phyloP scores from a whole-genome alignment of 2,329 filamentous ascomycete species.

The Ceratocystis papillata region DNA sequence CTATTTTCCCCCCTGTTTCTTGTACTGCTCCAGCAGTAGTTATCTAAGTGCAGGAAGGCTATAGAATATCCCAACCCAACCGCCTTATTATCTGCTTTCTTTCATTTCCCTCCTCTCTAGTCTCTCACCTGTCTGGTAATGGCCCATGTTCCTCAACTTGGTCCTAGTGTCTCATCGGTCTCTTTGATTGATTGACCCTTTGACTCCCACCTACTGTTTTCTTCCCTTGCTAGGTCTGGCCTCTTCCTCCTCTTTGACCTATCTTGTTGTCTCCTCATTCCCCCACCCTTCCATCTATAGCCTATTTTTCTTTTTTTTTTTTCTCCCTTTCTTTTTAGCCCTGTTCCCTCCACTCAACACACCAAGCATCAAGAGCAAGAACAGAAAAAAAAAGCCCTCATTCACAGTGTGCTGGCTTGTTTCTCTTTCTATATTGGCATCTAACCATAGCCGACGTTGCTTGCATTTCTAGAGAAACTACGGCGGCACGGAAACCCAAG shows the following conservation, averaged over 20 bases:
- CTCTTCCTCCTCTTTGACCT: background rate
- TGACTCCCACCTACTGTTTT: background rate
- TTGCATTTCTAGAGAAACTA: conserved; percentile 11
- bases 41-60: conserved; percentile 2
- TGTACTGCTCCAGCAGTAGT: background rate
- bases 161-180: background rate
- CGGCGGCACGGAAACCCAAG: conserved; percentile 14
- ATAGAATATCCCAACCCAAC: background rate
- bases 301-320: background rate
- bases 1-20: too few relatives aligned
- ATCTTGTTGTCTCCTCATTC: conserved; percentile 8
- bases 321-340: background rate
- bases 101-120: background rate
- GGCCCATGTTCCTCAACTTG: conserved; percentile 2
- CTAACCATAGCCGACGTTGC: conserved; percentile 7
- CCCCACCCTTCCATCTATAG: background rate
- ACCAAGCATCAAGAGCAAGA: background rate
- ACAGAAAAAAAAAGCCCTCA: background rate
- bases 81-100: background rate
- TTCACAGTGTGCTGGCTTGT: background rate
- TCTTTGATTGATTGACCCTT: conserved; percentile 3
- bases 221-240: background rate
- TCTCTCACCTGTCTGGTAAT: background rate
- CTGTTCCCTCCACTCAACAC: background rate
- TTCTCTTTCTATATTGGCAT: background rate